A percentile compares a stretch with the other conserved stretches of the same genome.
Conservation (phyloP, 1,284 basidiomycete genomes). For the Cutaneotrichosporon spelunceum region DNA sequence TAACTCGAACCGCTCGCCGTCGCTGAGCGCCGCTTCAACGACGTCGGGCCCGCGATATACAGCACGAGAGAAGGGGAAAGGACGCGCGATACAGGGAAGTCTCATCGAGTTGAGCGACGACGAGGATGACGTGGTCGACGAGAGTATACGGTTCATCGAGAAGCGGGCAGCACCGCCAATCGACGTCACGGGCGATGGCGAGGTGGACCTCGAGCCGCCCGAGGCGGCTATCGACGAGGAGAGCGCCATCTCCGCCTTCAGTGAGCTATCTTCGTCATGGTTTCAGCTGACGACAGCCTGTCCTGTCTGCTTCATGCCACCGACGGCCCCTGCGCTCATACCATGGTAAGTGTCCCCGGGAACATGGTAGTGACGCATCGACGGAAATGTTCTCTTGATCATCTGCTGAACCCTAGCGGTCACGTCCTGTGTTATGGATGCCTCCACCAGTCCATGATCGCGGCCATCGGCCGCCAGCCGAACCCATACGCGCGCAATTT, state of each 20-base stretch:
- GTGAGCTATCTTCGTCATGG: slow-evolving; percentile 9
- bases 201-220: slow-evolving; percentile 8
- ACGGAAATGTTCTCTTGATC: too few species aligned
- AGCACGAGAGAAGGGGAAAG: slow-evolving; percentile 29
- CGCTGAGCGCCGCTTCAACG: background rate
- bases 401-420: slow-evolving; percentile 30
- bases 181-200: slow-evolving; percentile 5
- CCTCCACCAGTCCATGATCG: slow-evolving; percentile 38
- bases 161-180: slow-evolving; percentile 1
- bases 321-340: slow-evolving; percentile 39
- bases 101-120: slow-evolving; percentile 12
- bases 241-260: slow-evolving; percentile 16
- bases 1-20: slow-evolving; percentile 4
- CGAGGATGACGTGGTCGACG: slow-evolving; percentile 10
- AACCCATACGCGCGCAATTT: slow-evolving; percentile 29
- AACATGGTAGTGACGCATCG: too few species aligned
- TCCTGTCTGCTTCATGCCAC: slow-evolving; percentile 43
- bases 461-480: slow-evolving; percentile 39
- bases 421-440: slow-evolving; percentile 46
- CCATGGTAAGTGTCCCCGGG: slow-evolving; percentile 33
- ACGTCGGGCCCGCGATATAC: slow-evolving; percentile 25
- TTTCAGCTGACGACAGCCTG: slow-evolving; percentile 33
- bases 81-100: slow-evolving; percentile 13
- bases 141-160: slow-evolving; percentile 20
- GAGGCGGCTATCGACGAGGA: slow-evolving; percentile 16